Conservation (phyloP, 306 rosid species). For the Vigna hirtella region DNA sequence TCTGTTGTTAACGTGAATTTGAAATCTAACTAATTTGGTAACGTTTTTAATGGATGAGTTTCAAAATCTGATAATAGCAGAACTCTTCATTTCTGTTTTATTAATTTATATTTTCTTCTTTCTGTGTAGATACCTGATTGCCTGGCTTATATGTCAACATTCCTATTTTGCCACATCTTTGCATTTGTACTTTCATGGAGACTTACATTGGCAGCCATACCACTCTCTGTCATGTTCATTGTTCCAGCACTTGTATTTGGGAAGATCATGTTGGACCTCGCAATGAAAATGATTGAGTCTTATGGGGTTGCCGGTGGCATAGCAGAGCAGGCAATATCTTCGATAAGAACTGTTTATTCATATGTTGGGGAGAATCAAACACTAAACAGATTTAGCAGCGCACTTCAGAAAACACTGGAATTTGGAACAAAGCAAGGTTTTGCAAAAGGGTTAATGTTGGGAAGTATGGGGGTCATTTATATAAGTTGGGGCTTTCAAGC, state of each 20-base stretch:
- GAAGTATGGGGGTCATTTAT: slow-evolving; percentile 87
- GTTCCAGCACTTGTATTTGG: slow-evolving; percentile 78
- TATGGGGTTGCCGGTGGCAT: slow-evolving; percentile 89
- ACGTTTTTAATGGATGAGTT: neutral
- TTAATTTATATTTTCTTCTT: slow-evolving; percentile 12
- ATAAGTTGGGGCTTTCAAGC: slow-evolving; percentile 95
- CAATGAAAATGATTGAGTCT: slow-evolving; percentile 87
- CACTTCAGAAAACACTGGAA: slow-evolving; percentile 70
- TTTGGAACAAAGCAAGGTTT: slow-evolving; percentile 78
- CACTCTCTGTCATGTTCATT: slow-evolving; percentile 85
- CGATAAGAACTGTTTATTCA: slow-evolving; percentile 82
- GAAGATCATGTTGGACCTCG: slow-evolving; percentile 71
- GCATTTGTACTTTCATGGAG: slow-evolving; percentile 86
- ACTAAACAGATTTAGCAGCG: slow-evolving; percentile 65
- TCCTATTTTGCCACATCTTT: slow-evolving; percentile 86
- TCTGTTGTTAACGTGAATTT: neutral
- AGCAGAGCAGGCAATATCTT: slow-evolving; percentile 90
- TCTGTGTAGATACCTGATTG: slow-evolving; percentile 76
- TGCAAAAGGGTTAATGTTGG: slow-evolving; percentile 86
- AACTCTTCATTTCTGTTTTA: slow-evolving; percentile 20
- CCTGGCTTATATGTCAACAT: slow-evolving; percentile 83
- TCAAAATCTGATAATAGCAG: slow-evolving; percentile 13
- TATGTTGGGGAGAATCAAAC: slow-evolving; percentile 85
- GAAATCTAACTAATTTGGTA: slow-evolving; percentile 17
- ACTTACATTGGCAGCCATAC: slow-evolving; percentile 78